Percentiles rank a stretch among this genome's conserved stretches.
phyloP scores from a whole-genome alignment of 2,329 filamentous ascomycete species.

The Nigrospora osmanthi region DNA sequence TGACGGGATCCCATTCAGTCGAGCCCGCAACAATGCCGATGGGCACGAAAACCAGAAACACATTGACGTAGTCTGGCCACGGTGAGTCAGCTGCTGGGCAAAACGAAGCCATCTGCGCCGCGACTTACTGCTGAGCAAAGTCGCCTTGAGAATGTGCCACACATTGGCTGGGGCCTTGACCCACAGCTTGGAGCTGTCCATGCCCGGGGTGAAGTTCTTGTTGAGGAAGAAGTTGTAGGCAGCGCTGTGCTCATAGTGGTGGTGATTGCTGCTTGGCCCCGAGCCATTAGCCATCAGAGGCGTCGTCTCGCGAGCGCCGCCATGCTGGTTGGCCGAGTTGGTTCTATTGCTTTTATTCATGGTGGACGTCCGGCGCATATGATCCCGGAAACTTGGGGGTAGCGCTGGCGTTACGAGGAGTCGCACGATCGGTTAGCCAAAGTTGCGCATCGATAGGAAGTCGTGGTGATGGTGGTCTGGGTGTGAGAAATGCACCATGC shows the following conservation, averaged over 20 bases:
- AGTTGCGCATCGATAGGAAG: background rate
- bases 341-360: background rate
- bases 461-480: background rate
- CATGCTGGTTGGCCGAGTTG: constrained; percentile 8
- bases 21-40: constrained; percentile 62
- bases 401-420: background rate
- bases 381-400: constrained; percentile 14
- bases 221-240: constrained; percentile 40
- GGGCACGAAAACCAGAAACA: constrained; percentile 66
- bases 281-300: constrained; percentile 12
- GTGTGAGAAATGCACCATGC: no score
- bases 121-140: constrained; percentile 49
- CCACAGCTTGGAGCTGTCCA: constrained; percentile 36
- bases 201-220: constrained; percentile 41
- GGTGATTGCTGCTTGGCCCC: constrained; percentile 2
- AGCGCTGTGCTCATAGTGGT: constrained; percentile 13
- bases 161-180: constrained; percentile 37
- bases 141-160: constrained; percentile 51
- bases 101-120: background rate
- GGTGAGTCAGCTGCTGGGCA: constrained; percentile 1
- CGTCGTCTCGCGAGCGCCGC: constrained; percentile 15
- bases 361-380: constrained; percentile 11
- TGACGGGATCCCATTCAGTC: constrained; percentile 54
- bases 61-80: constrained; percentile 52
- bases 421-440: background rate